Base-by-base conservation (phyloP, 2,329 filamentous ascomycete genomes). In the Huntiella moniliformis region DNA sequence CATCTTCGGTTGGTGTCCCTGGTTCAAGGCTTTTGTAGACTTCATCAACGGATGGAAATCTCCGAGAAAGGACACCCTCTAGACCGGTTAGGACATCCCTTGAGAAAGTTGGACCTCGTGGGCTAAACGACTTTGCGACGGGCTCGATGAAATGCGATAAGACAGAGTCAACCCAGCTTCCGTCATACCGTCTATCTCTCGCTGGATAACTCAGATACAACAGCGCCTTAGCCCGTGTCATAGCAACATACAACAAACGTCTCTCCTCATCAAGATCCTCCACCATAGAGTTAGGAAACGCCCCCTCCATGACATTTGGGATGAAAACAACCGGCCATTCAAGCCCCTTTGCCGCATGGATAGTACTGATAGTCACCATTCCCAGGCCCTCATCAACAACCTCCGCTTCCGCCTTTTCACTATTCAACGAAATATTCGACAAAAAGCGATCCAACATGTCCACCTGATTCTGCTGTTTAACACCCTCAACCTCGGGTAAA, bases 251-350 rank as follows among this genome's bases (percentile, higher is more conserved):
- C 0, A 98, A 67, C 39, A 98, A 63, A 22, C 88, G 71, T 49
- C 91, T 71, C 59, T 98, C 88, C 60, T 98, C 88, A 47, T 88
- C 80, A 3, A 71, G 68, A 56, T 96, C 84, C 39, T 95, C 87
- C 1, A 86, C 74, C 53, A 87, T 73, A 2, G 79, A 80, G 58
- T 96, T 88, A 4, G 88, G 88, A 49, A 96, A 92, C 2, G 81
- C 88, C 1, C 88, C 91, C 40, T 86, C 76, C 57, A 93, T 94
- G 18, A 85, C 80, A 1, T 82, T 83, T 4, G 91, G 87, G 12
- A 96, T 77, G 58, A 96, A 96, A 1, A 96, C 85, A 1, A 94
- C 71, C 0, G 88, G 88, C 91, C 91, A 98, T 59, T 98, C 88
- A 1, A 98, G 68, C 3, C 88, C 88, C 60, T 98, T 98, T 2